phyloP scores from a whole-genome alignment of 352 stramenopile genomes.

The Pythium brachiatum region DNA sequence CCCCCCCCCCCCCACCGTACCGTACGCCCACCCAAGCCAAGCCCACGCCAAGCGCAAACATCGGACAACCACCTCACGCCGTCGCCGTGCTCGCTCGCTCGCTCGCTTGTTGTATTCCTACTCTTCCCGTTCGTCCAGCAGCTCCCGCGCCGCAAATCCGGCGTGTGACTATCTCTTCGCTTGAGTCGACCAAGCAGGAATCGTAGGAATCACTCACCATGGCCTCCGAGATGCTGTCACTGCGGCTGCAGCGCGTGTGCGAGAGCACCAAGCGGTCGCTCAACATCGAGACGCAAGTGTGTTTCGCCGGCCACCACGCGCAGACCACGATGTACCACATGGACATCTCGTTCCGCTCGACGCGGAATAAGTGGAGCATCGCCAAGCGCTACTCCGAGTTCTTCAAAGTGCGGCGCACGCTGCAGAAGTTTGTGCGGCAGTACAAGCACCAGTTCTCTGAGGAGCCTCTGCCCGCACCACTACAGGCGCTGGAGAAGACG shows the following conservation, averaged over 20 bases:
- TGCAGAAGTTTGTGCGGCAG: conserved; percentile 67
- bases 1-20: neutral
- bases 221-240: conserved; percentile 45
- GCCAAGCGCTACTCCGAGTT: conserved; percentile 87
- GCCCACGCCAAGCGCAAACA: too few relatives aligned
- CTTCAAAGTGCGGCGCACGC: conserved; percentile 58
- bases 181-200: neutral
- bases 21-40: neutral
- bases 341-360: conserved; percentile 83
- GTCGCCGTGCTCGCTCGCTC: neutral
- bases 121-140: neutral
- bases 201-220: conserved; percentile 24
- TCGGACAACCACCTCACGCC: too few relatives aligned
- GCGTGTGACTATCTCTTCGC: neutral
- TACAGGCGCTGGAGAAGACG: conserved; percentile 53
- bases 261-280: conserved; percentile 79
- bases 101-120: neutral
- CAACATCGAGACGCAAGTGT: conserved; percentile 80
- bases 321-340: conserved; percentile 86
- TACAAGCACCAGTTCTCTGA: conserved; percentile 36
- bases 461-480: conserved; percentile 23
- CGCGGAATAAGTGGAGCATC: conserved; percentile 86
- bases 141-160: neutral
- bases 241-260: conserved; percentile 67
- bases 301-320: conserved; percentile 36